Conservation (phyloP, 495 filamentous ascomycete genomes). For the Aspergillus kassunensis region DNA sequence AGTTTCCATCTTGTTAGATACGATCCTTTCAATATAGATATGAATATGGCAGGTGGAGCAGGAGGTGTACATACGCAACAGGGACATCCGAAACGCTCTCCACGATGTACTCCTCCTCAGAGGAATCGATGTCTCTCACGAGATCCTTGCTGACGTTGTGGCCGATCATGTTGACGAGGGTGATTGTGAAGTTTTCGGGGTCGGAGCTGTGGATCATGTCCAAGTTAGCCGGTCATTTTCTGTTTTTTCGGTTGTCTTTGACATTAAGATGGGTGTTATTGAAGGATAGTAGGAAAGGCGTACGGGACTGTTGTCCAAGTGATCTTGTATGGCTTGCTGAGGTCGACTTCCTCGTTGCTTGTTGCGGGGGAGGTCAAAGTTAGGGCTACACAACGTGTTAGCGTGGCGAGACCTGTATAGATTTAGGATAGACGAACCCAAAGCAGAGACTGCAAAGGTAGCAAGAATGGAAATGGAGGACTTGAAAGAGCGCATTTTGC, state of each 20-base stretch:
- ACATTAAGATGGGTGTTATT: not conserved
- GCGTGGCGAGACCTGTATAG: conserved; percentile 7
- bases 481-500: conserved; percentile 25
- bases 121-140: conserved; percentile 22
- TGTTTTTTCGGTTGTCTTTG: too few species aligned
- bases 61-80: conserved; percentile 19
- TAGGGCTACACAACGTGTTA: conserved; percentile 15
- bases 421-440: conserved; percentile 10
- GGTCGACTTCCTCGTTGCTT: conserved; percentile 17
- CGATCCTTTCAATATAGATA: not conserved
- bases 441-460: conserved; percentile 22
- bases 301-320: conserved; percentile 17
- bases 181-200: conserved; percentile 23
- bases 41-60: not conserved
- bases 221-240: too few species aligned
- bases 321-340: conserved; percentile 21
- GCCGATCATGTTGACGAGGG: conserved; percentile 25
- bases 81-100: conserved; percentile 18
- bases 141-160: conserved; percentile 38
- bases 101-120: conserved; percentile 19
- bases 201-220: conserved; percentile 26
- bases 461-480: conserved; percentile 15
- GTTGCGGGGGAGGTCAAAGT: conserved; percentile 14
- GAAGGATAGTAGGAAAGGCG: not conserved
- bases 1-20: not conserved